phyloP scores from a whole-genome alignment of 257 asterid species.

The Scutellaria minor region DNA sequence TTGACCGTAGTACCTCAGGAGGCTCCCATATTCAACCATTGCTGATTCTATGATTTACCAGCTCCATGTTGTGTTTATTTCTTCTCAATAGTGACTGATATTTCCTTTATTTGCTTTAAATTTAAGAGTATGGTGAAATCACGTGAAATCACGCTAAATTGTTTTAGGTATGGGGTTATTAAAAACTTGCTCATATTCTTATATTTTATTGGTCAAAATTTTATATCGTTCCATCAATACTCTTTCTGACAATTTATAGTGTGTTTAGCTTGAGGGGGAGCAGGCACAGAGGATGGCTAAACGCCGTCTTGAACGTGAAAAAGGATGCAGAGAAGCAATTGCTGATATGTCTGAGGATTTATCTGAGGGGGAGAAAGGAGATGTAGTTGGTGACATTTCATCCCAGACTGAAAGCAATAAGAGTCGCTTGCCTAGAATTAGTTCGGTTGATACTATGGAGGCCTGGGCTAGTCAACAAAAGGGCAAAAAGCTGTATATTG shows the following conservation, averaged over 20 bases:
- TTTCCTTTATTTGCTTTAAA: not conserved
- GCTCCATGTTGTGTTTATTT: not conserved
- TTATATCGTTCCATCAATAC: not conserved
- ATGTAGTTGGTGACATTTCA: slow-evolving; percentile 54
- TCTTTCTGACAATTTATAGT: slow-evolving; percentile 3
- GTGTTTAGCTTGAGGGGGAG: slow-evolving; percentile 77
- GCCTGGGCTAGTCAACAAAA: slow-evolving; percentile 78
- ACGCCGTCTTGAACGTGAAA: slow-evolving; percentile 83
- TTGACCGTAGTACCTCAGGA: not conserved
- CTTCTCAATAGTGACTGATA: not conserved
- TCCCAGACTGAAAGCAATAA: slow-evolving; percentile 66
- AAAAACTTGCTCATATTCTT: not conserved
- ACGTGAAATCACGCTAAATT: not conserved
- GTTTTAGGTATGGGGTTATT: not conserved
- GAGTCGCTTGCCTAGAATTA: slow-evolving; percentile 75
- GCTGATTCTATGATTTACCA: slow-evolving; percentile 6
- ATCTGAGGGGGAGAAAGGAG: slow-evolving; percentile 76
- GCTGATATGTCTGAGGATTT: slow-evolving; percentile 96
- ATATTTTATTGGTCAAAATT: not conserved
- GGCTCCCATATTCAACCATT: not conserved
- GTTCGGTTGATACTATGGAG: slow-evolving; percentile 82
- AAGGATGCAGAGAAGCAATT: slow-evolving; percentile 90
- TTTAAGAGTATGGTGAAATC: not conserved
- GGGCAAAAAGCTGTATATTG: slow-evolving; percentile 77
- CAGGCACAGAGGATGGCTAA: slow-evolving; percentile 75